These are phyloP conservation scores for Aspergillus sp. DNA, from an alignment of 2,329 filamentous ascomycete genomes.

Conservation along the genomic window DNA sequence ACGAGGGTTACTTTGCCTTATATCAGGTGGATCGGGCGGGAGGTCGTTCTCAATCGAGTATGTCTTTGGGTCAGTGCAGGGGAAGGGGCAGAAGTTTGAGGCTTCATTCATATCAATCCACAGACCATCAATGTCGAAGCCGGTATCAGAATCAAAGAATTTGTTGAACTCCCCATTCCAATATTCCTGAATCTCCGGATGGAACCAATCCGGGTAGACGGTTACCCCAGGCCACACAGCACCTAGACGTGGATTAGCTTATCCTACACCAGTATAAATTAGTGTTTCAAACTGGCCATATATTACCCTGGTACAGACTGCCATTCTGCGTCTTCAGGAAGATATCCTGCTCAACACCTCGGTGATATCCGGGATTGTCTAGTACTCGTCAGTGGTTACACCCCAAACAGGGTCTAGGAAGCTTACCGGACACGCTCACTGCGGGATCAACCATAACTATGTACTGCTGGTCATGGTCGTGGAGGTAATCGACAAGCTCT, in stretches of 20 bases:
- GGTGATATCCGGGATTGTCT: conserved; percentile 58
- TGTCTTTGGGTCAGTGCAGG: conserved; percentile 54
- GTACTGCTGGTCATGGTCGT: conserved; percentile 67
- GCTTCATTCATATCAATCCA: conserved; percentile 74
- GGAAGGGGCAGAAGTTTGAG: conserved; percentile 55
- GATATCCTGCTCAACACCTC: conserved; percentile 58
- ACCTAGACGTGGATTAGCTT: conserved; percentile 38
- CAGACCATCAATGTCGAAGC: conserved; percentile 73
- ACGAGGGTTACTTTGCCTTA: conserved; percentile 61
- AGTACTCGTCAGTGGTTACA: conserved; percentile 17
- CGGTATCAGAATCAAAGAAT: conserved; percentile 64
- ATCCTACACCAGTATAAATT: background rate
- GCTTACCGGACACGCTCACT: conserved; percentile 39
- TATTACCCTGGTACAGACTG: conserved; percentile 49
- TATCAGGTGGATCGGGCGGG: conserved; percentile 61
- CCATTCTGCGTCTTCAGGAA: conserved; percentile 58
- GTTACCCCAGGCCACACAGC: conserved; percentile 77
- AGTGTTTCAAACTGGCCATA: background rate
- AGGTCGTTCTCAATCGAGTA: conserved; percentile 49
- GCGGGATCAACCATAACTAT: conserved; percentile 73
- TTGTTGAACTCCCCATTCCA: conserved; percentile 67
- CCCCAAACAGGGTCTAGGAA: too few species aligned
- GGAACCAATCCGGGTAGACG: conserved; percentile 76
- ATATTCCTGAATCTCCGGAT: conserved; percentile 61
- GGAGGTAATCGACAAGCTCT: conserved; percentile 66